Percentiles rank a stretch among this genome's conserved stretches.
These are phyloP conservation scores for Phytophthora hibernalis DNA, from an alignment of 352 stramenopile species.

Conservation along the genomic window DNA sequence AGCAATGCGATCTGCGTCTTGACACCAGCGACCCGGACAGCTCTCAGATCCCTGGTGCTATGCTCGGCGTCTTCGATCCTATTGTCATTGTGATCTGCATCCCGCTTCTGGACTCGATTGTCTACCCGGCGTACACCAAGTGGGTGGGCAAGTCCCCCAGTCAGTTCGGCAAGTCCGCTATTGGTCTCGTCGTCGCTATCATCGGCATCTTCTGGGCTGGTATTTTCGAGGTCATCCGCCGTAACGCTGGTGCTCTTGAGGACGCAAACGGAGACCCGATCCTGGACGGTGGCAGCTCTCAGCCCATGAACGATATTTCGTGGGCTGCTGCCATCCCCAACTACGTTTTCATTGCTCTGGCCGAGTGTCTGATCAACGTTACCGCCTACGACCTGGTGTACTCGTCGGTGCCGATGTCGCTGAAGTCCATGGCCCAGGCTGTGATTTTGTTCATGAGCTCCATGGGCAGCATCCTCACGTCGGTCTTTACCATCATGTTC, in stretches of 20 bases:
- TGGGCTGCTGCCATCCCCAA: slow-evolving; percentile 59
- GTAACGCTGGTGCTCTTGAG: slow-evolving; percentile 48
- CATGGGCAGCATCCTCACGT: slow-evolving; percentile 58
- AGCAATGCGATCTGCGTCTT: slow-evolving; percentile 70
- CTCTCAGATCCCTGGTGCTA: slow-evolving; percentile 61
- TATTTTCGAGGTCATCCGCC: slow-evolving; percentile 62
- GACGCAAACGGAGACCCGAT: slow-evolving; percentile 20
- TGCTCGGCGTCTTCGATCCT: slow-evolving; percentile 59
- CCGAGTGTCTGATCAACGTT: slow-evolving; percentile 73
- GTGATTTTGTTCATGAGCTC: slow-evolving; percentile 54
- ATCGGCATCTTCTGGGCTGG: slow-evolving; percentile 49
- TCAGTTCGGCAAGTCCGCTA: slow-evolving; percentile 44
- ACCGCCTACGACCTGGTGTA: slow-evolving; percentile 71
- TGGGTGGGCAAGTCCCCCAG: slow-evolving; percentile 33
- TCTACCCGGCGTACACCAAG: slow-evolving; percentile 52
- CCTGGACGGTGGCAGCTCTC: slow-evolving; percentile 43
- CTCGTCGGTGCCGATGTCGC: slow-evolving; percentile 53
- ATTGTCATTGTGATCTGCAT: slow-evolving; percentile 53
- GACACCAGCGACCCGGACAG: slow-evolving; percentile 43
- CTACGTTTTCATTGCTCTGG: slow-evolving; percentile 33
- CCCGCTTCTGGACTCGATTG: slow-evolving; percentile 42
- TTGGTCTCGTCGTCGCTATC: slow-evolving; percentile 38
- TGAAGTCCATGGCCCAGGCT: slow-evolving; percentile 58
- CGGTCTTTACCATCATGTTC: slow-evolving; percentile 60
- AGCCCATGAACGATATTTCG: slow-evolving; percentile 69